Percentiles rank a stretch among this genome's conserved stretches.
Conservation (phyloP, 441 rosid species). For the Pelargonium exstipulatum region DNA sequence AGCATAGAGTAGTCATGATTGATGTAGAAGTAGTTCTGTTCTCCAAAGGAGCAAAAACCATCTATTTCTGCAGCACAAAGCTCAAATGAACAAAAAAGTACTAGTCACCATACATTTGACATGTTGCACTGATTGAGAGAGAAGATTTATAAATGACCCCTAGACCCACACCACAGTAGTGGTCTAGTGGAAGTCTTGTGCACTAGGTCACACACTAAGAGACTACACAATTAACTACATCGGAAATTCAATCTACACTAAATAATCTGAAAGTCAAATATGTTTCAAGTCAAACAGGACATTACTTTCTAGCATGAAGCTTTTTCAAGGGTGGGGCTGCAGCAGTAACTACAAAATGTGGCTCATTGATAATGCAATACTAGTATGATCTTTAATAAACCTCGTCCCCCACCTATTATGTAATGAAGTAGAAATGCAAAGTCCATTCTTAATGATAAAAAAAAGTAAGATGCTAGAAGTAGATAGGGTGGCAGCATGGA, state of each 20-base stretch:
- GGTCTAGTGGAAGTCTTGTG: no score
- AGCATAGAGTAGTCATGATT: not conserved
- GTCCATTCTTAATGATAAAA: not conserved
- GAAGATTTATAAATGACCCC: no score
- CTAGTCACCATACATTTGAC: not conserved
- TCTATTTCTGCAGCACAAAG: not conserved
- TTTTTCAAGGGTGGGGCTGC: not conserved
- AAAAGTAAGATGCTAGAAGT: not conserved
- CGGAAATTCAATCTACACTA: not conserved
- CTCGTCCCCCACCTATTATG: not conserved
- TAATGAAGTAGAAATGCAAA: no score
- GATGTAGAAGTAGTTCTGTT: not conserved
- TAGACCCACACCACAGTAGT: no score
- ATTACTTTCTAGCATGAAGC: not conserved
- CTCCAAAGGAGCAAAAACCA: not conserved
- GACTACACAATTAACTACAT: not conserved
- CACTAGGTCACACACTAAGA: not conserved
- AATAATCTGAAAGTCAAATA: not conserved
- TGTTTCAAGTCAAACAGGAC: not conserved
- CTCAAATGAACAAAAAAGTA: not conserved
- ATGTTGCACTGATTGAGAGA: not conserved
- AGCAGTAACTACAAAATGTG: not conserved
- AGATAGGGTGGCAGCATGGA: not conserved
- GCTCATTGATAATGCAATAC: not conserved
- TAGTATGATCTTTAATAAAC: not conserved